Conservation (phyloP, 2,329 filamentous ascomycete genomes). For the Xylaria polymorpha region DNA sequence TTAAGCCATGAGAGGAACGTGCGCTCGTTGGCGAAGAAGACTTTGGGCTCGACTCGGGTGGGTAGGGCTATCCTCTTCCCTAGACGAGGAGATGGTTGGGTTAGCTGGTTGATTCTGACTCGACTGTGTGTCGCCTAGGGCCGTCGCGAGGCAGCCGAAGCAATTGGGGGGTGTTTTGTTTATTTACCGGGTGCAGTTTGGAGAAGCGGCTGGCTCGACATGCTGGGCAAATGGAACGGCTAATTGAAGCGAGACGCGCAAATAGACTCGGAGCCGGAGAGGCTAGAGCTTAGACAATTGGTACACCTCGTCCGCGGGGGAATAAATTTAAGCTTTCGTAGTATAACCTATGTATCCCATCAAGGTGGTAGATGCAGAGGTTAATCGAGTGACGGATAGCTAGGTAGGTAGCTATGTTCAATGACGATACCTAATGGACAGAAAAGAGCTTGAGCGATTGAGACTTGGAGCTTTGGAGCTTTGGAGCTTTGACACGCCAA, state of each 20-base stretch:
- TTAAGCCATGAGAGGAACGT: slow-evolving; percentile 99
- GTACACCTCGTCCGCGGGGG: neutral
- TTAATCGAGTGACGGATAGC: slow-evolving; percentile 8
- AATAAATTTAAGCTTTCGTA: slow-evolving; percentile 3
- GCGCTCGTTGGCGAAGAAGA: slow-evolving; percentile 99
- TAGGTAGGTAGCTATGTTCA: neutral
- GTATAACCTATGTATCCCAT: slow-evolving; percentile 15
- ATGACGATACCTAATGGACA: slow-evolving; percentile 27
- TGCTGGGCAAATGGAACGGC: slow-evolving; percentile 53
- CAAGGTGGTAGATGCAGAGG: slow-evolving; percentile 1
- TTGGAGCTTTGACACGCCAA: slow-evolving; percentile 1
- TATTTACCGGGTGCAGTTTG: slow-evolving; percentile 86
- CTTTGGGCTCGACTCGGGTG: slow-evolving; percentile 97
- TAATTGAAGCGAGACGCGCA: slow-evolving; percentile 11
- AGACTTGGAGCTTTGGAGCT: slow-evolving; percentile 21
- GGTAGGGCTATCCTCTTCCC: slow-evolving; percentile 99
- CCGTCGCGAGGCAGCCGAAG: slow-evolving; percentile 4
- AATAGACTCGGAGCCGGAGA: neutral
- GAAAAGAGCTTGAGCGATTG: slow-evolving; percentile 23
- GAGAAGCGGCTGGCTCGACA: slow-evolving; percentile 97
- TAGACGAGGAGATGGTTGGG: slow-evolving; percentile 52
- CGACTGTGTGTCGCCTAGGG: neutral
- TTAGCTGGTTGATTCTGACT: slow-evolving; percentile 19
- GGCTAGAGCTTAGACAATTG: slow-evolving; percentile 14
- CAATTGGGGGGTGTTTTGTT: slow-evolving; percentile 25